Base-by-base conservation (phyloP, 331 rosid genomes). In the Phaseolus coccineus region DNA sequence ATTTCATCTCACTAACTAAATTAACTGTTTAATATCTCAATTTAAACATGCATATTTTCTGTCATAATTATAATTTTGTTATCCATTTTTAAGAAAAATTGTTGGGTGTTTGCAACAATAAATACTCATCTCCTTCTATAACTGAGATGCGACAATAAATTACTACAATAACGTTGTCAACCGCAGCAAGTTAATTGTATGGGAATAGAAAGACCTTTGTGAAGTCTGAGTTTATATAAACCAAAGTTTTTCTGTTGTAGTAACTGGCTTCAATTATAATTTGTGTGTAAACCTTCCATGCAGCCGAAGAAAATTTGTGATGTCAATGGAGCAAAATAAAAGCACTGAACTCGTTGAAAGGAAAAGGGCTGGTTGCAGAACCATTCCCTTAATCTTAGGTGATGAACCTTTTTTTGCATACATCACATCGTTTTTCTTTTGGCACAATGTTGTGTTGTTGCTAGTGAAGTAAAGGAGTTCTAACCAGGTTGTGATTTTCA, bases 341-440 rank as follows among this genome's bases (percentile, higher is more conserved):
- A 71, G 63, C 59, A 16, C 28, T 74, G 80, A 78, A 15, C 72
- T 56, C 37, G 48, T 74, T 65, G 52, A 48, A 64, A 79, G 74
- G 73, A 90, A 74, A 79, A 92, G 66, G 87, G 96, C 96, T 74
- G 97, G 97, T 83, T 77, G 66, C 16, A 81, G 84, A 88, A 90
- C 95, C 85, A 83, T 92, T 87, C 95, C 92, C 59, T 90, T 85
- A 70, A 90, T 94, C 77, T 83, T 94, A 58, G 83, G 97, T 91
- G 65, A 74, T 42, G 73, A 47, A 37, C 55, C 46, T 19, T 25
- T 47, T 66, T 50, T 0, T 11, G 19, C 42, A 71, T 8, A 4
- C 0, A 13, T 13, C 56, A 15, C 28, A 22, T 24, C 22, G 22
- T 44, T 28, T 22, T 37, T 25, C 47, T 25, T 28, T 31, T n/a